Conservation (phyloP, 2,329 filamentous ascomycete species). For the Penicillium sp. region DNA sequence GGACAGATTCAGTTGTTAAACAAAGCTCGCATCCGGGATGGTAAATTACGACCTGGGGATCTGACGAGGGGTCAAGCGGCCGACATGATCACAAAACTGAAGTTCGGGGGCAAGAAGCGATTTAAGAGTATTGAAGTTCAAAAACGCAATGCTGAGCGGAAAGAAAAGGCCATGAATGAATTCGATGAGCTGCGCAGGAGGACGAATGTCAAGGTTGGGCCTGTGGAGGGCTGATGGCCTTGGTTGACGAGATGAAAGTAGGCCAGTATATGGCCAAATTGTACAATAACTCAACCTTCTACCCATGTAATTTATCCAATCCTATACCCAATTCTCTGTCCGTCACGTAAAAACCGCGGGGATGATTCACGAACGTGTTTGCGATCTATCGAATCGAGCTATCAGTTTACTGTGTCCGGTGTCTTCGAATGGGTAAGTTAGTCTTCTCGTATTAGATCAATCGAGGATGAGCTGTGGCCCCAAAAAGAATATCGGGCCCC, state of each 20-base stretch:
- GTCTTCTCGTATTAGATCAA: neutral
- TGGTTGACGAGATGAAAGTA: conserved; percentile 32
- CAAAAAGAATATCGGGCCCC: neutral
- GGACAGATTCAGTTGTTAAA: conserved; percentile 56
- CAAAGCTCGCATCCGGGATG: conserved; percentile 37
- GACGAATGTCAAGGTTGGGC: conserved; percentile 55
- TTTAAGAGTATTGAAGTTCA: conserved; percentile 61
- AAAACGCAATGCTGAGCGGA: conserved; percentile 23
- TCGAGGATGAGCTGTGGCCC: neutral
- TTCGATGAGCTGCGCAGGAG: conserved; percentile 28
- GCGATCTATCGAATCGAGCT: neutral
- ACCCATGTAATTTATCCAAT: conserved; percentile 6
- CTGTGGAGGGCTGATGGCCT: conserved; percentile 37
- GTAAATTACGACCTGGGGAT: conserved; percentile 41
- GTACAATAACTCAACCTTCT: neutral
- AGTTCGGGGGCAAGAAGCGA: conserved; percentile 75
- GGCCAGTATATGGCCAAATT: conserved; percentile 40
- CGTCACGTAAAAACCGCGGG: neutral
- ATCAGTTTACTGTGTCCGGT: neutral
- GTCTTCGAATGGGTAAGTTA: neutral
- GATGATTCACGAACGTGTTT: neutral
- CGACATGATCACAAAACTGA: conserved; percentile 93
- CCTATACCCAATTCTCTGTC: neutral
- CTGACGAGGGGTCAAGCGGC: conserved; percentile 80
- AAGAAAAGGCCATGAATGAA: conserved; percentile 23